Conservation (phyloP, 768 basidiomycete genomes). For the Naganishia friedmannii region DNA sequence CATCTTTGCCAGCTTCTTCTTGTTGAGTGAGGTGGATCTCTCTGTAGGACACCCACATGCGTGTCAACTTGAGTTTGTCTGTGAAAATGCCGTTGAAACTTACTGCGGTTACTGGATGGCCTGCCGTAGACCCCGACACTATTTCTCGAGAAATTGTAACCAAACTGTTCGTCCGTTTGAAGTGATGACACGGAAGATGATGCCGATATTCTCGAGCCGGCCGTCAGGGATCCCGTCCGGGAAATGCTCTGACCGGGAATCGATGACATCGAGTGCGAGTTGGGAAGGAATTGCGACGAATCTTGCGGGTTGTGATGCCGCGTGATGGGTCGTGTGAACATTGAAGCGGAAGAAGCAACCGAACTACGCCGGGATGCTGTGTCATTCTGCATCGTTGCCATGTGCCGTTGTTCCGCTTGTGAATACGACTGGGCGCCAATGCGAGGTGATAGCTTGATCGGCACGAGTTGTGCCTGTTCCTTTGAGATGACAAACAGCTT, state of each 20-base stretch:
- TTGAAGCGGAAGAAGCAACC: neutral
- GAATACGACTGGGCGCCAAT: slow-evolving; percentile 21
- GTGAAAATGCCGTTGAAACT: slow-evolving; percentile 25
- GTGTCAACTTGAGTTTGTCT: neutral
- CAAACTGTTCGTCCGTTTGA: slow-evolving; percentile 10
- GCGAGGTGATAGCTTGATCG: neutral
- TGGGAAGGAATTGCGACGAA: neutral
- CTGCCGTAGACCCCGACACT: slow-evolving; percentile 9
- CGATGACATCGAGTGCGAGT: neutral
- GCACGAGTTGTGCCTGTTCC: slow-evolving; percentile 18
- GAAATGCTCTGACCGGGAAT: slow-evolving; percentile 3
- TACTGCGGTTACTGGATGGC: slow-evolving; percentile 4
- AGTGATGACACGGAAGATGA: slow-evolving; percentile 25
- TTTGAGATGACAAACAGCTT: slow-evolving; percentile 9
- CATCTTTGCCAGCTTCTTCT: slow-evolving; percentile 48
- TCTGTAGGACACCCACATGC: slow-evolving; percentile 8
- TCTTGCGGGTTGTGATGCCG: neutral
- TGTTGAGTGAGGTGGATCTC: slow-evolving; percentile 20
- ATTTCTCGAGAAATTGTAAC: slow-evolving; percentile 18
- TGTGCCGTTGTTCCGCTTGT: neutral
- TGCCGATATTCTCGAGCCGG: slow-evolving; percentile 23
- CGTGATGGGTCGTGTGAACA: neutral
- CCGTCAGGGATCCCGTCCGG: slow-evolving; percentile 4
- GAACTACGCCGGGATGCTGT: slow-evolving; percentile 4
- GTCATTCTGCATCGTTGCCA: neutral